Evolutionary conservation across 768 basidiomycete species (phyloP).

Genomic region (Porphyrellus cyaneotinctus): DNA sequence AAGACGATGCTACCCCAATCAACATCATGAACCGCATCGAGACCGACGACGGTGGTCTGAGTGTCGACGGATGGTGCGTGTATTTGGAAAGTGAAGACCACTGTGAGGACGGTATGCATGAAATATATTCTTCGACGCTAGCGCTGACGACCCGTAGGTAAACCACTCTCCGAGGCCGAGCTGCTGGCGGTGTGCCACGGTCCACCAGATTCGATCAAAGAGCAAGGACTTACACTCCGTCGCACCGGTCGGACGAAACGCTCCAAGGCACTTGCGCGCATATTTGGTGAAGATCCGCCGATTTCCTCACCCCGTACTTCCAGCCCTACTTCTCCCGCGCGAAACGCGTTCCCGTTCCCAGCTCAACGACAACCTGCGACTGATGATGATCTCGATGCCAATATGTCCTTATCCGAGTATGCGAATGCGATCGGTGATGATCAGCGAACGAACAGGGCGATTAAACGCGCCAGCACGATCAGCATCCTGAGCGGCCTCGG

Average conservation of each 20-base stretch:
- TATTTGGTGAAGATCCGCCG: constrained; percentile 46
- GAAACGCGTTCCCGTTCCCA: constrained; percentile 12
- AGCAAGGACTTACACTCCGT: constrained; percentile 74
- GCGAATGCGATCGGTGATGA: constrained; percentile 26
- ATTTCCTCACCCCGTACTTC: constrained; percentile 19
- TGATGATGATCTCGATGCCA: constrained; percentile 39
- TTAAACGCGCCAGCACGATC: constrained; percentile 89
- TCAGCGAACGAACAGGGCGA: constrained; percentile 23
- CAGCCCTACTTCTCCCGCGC: constrained; percentile 36
- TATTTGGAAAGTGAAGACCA: constrained; percentile 61
- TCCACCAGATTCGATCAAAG: constrained; percentile 71
- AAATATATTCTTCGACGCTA: background rate
- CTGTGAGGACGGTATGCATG: constrained; percentile 47
- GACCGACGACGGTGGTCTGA: constrained; percentile 69
- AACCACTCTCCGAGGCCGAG: constrained; percentile 76
- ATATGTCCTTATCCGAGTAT: constrained; percentile 31
- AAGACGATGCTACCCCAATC: constrained; percentile 37
- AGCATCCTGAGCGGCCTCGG: constrained; percentile 93
- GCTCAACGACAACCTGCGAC: constrained; percentile 10
- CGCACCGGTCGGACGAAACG: constrained; percentile 43
- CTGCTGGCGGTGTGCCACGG: constrained; percentile 81
- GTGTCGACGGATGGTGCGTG: constrained; percentile 87
- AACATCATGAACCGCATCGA: constrained; percentile 52
- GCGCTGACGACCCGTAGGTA: constrained; percentile 38
- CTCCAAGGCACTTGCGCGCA: constrained; percentile 39